Evolutionary conservation across 345 rosid genomes (phyloP), one percentile per base, ranked within the genome.

Genomic region (Aquilaria sinensis): DNA sequence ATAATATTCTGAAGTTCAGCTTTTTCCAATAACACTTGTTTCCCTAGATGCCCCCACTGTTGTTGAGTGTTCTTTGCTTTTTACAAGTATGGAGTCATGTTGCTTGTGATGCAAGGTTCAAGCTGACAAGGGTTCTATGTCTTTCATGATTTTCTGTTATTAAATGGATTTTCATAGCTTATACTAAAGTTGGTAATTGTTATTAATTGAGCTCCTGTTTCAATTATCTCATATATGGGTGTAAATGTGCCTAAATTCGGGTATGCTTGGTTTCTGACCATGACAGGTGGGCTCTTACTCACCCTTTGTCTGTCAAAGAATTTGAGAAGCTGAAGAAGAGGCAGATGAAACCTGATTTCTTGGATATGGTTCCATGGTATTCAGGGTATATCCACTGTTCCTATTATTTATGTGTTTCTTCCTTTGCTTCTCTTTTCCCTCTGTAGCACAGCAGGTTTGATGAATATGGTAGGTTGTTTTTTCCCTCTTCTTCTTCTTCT

Each of bases 301-400:
- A 94, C 66, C 96, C 99, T 47, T 70, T 81, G 60, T 78, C 95
- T 13, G 93, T 90, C 52, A 83, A 88, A 69, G 96, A 88, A 65
- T 72, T 74, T 60, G 88, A 90, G 71, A 87, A 90, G 71, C 58
- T 70, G 75, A 90, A 90, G 89, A 80, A 81, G 73, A 80, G 81
- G 78, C 97, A 94, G 69, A 68, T 85, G 89, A 94, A 82, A 77
- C 99, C 99, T 47, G 83, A 88, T 74, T 94, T 94, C 77, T 71
- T 94, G 77, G 99, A 90, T 67, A 94, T 94, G 99, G 99, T 94
- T 75, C 99, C 99, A 63, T 94, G 99, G 99, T 90, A 94, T 80
- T 90, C 97, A 61, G 99, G 99, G 99, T 94, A 92, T 43, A 37
- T 47, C 58, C 43, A 0, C 43, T 5, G 5, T 9, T 37, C 48